Conservation (phyloP, 2,329 filamentous ascomycete species). For the Alternaria metachromatica region DNA sequence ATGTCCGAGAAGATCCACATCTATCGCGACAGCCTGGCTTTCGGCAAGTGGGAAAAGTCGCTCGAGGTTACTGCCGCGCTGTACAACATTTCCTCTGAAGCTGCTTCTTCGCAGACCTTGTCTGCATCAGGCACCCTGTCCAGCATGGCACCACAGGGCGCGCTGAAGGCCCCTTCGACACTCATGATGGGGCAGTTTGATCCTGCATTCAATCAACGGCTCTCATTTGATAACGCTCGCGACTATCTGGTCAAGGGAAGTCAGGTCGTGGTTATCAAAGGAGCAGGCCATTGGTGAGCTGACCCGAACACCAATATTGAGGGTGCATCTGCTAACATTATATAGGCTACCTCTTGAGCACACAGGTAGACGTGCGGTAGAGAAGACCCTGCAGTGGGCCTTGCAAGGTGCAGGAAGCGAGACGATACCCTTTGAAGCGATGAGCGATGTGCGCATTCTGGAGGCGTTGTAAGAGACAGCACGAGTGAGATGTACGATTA, state of each 20-base stretch:
- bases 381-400: slow-evolving; percentile 46
- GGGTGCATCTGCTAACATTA: neutral
- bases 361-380: slow-evolving; percentile 52
- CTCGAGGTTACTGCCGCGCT: slow-evolving; percentile 58
- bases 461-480: slow-evolving; percentile 16
- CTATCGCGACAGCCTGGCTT: slow-evolving; percentile 60
- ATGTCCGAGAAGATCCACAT: slow-evolving; percentile 61
- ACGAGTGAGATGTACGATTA: neutral
- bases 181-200: slow-evolving; percentile 63
- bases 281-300: slow-evolving; percentile 58
- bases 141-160: slow-evolving; percentile 54
- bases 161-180: slow-evolving; percentile 60
- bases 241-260: slow-evolving; percentile 59
- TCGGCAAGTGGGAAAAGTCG: slow-evolving; percentile 59
- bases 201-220: slow-evolving; percentile 56
- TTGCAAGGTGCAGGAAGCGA: slow-evolving; percentile 24
- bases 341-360: slow-evolving; percentile 53
- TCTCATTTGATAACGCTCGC: slow-evolving; percentile 60
- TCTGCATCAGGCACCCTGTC: slow-evolving; percentile 45
- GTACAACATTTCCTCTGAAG: slow-evolving; percentile 48
- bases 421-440: slow-evolving; percentile 26
- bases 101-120: slow-evolving; percentile 14
- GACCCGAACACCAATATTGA: neutral
- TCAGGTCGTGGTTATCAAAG: slow-evolving; percentile 58
- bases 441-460: slow-evolving; percentile 27